Percentiles rank a stretch among this genome's conserved stretches.
phyloP scores from a whole-genome alignment of 169 alveolate species.

The Blepharisma undulans region DNA sequence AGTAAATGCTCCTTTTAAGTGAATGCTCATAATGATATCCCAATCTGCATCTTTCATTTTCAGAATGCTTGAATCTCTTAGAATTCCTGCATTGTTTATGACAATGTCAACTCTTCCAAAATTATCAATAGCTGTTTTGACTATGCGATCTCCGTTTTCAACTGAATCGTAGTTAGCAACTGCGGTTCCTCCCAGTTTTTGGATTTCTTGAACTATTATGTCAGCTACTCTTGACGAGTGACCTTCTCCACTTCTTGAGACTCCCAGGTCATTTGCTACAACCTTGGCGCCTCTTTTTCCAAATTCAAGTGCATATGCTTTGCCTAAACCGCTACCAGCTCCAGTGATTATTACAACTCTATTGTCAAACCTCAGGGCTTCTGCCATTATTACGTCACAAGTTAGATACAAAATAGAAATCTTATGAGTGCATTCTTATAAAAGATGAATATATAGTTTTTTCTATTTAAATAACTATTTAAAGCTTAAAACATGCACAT shows the following conservation, averaged over 20 bases:
- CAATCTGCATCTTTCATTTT: constrained; percentile 90
- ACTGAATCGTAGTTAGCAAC: constrained; percentile 91
- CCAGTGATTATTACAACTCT: constrained; percentile 82
- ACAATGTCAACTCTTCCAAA: constrained; percentile 87
- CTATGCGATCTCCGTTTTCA: constrained; percentile 85
- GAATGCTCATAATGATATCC: constrained; percentile 87
- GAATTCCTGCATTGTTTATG: constrained; percentile 91
- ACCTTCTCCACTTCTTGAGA: constrained; percentile 74
- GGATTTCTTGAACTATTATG: constrained; percentile 80
- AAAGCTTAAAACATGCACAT: no score
- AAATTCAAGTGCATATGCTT: constrained; percentile 82
- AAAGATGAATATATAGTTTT: no score
- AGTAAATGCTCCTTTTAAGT: constrained; percentile 85
- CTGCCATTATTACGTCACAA: constrained; percentile 27
- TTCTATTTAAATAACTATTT: no score
- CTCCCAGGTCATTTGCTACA: constrained; percentile 89
- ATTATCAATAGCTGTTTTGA: constrained; percentile 86
- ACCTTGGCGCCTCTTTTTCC: constrained; percentile 89
- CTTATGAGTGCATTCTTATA: not conserved
- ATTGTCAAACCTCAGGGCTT: constrained; percentile 62
- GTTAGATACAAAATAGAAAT: not conserved
- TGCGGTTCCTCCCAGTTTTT: constrained; percentile 81
- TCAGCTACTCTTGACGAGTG: constrained; percentile 69
- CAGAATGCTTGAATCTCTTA: constrained; percentile 86
- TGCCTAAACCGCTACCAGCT: constrained; percentile 90